A percentile compares a stretch with the other conserved stretches of the same genome.
Conservation (phyloP, 2,329 filamentous ascomycete genomes). For the Peltaster fructicola region DNA sequence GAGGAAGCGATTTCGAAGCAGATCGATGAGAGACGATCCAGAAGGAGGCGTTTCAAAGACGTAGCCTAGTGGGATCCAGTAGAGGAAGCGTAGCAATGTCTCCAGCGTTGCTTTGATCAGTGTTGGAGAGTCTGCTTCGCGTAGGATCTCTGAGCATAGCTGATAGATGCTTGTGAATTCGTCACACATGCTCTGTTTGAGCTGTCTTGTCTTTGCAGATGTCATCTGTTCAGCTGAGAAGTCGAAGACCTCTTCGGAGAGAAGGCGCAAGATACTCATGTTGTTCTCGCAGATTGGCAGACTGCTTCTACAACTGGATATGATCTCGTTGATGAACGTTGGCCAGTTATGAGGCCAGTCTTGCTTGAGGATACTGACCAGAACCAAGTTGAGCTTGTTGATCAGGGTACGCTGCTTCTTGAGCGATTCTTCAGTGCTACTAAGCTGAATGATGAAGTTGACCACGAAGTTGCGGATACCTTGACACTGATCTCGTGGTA, state of each 20-base stretch:
- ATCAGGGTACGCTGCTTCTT: constrained; percentile 72
- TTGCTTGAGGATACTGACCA: constrained; percentile 95
- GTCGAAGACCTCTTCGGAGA: constrained; percentile 97
- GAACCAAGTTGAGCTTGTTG: constrained; percentile 95
- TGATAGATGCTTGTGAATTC: constrained; percentile 98
- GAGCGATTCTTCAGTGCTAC: constrained; percentile 73
- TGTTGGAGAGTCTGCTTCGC: constrained; percentile 71
- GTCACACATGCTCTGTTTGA: constrained; percentile 97
- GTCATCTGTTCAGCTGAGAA: constrained; percentile 99
- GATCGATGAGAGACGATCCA: constrained; percentile 60
- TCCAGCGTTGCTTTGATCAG: constrained; percentile 93
- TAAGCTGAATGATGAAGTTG: constrained; percentile 92
- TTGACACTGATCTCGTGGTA: constrained; percentile 88
- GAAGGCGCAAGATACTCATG: constrained; percentile 88
- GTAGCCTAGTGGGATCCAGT: constrained; percentile 97
- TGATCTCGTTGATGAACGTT: constrained; percentile 99
- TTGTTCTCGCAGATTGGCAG: constrained; percentile 99
- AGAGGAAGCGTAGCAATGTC: constrained; percentile 87
- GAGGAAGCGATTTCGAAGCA: constrained; percentile 77
- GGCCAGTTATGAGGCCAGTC: constrained; percentile 99
- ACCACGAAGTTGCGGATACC: constrained; percentile 99
- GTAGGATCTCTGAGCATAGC: constrained; percentile 87
- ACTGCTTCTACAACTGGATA: constrained; percentile 86
- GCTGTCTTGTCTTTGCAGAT: constrained; percentile 85
- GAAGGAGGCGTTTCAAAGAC: constrained; percentile 79